Evolutionary conservation across 345 rosid genomes (phyloP).

Genomic region (Acer yangbiense): DNA sequence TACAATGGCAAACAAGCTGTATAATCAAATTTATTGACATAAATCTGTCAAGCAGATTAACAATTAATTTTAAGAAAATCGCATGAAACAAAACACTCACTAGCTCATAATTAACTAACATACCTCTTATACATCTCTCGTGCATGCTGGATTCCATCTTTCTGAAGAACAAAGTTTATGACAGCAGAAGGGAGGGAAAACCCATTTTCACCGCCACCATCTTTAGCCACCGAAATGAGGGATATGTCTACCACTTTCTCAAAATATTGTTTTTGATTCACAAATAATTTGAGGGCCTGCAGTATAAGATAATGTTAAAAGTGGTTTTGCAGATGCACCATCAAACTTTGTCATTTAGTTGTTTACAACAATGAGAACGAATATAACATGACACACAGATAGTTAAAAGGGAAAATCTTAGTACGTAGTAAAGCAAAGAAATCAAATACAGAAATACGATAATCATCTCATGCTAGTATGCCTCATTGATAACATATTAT

Average conservation of each 20-base stretch:
- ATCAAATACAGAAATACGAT: neutral
- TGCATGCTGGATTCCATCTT: conserved; percentile 62
- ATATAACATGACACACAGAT: neutral
- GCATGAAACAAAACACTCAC: neutral
- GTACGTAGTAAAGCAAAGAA: neutral
- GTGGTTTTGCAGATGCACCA: neutral
- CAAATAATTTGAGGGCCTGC: conserved; percentile 77
- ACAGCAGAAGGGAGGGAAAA: conserved; percentile 70
- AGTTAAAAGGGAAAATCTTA: neutral
- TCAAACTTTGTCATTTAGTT: neutral
- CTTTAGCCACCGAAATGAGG: conserved; percentile 50
- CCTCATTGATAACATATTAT: neutral
- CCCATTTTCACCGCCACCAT: conserved; percentile 56
- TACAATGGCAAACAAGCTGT: neutral
- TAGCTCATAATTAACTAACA: conserved; percentile 15
- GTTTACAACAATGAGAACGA: neutral
- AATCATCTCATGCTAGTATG: neutral
- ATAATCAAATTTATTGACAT: neutral
- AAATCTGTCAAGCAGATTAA: neutral
- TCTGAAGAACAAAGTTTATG: conserved; percentile 59
- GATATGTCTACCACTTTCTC: conserved; percentile 76
- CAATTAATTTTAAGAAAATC: neutral
- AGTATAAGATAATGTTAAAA: neutral
- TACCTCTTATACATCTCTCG: conserved; percentile 74
- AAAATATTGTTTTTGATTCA: conserved; percentile 47